A percentile compares a stretch with the other conserved stretches of the same genome.
phyloP scores from a whole-genome alignment of 345 rosid species.

The Streptanthus diversifolius region DNA sequence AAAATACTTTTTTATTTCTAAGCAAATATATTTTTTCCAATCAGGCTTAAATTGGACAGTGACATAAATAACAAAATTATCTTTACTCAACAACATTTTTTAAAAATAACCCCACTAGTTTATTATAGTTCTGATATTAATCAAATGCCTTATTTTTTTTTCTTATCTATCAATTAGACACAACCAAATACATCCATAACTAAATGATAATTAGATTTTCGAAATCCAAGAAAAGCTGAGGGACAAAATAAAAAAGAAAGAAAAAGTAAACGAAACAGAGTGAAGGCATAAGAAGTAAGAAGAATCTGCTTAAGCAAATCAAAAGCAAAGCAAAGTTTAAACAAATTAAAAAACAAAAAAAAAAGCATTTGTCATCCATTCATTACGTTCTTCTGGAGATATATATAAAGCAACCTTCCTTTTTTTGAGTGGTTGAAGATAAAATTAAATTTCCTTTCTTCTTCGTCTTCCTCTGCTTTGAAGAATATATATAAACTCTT shows the following conservation, averaged over 20 bases:
- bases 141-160: not conserved
- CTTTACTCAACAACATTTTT: not conserved
- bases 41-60: not conserved
- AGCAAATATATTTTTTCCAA: not conserved
- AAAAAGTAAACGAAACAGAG: constrained; percentile 30
- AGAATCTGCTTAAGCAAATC: constrained; percentile 18
- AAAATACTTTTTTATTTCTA: not conserved
- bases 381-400: constrained; percentile 7
- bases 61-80: constrained; percentile 21
- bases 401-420: constrained; percentile 24
- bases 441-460: not conserved
- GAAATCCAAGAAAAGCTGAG: constrained; percentile 30
- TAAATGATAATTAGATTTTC: constrained; percentile 21
- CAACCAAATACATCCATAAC: constrained; percentile 4
- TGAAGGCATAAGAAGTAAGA: not conserved
- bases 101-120: constrained; percentile 11
- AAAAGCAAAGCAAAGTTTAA: constrained; percentile 21
- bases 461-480: constrained; percentile 7
- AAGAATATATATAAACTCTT: not conserved
- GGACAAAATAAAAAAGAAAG: not conserved
- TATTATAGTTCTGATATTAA: not conserved
- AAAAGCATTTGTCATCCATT: constrained; percentile 12
- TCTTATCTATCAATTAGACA: not conserved
- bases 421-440: constrained; percentile 5
- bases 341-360: not conserved